Conservation (phyloP, 768 basidiomycete genomes). For the Mycena rosella region DNA sequence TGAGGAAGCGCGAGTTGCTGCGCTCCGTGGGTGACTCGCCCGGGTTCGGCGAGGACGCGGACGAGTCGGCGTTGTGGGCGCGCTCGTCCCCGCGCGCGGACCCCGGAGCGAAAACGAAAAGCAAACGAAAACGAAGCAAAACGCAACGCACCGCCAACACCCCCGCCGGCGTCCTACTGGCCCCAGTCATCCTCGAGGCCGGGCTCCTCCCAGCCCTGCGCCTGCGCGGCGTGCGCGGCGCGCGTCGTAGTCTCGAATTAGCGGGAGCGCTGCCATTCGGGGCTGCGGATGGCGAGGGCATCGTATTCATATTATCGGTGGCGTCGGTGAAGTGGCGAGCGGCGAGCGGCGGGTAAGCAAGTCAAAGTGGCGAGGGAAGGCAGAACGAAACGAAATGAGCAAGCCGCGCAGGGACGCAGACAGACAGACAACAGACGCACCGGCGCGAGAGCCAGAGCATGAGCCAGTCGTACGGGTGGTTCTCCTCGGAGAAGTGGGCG, state of each 20-base stretch:
- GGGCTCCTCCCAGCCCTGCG: conserved; percentile 59
- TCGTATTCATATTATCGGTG: too few species aligned
- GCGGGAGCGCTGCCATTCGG: conserved; percentile 90
- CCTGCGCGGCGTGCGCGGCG: conserved; percentile 72
- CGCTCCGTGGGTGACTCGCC: conserved; percentile 32
- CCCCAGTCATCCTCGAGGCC: conserved; percentile 30
- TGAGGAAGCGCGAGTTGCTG: conserved; percentile 72
- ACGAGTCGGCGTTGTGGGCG: neutral
- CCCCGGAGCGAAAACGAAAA: too few species aligned
- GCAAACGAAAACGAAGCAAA: too few species aligned
- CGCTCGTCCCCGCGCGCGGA: neutral
- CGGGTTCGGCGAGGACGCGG: neutral
- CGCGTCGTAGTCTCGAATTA: conserved; percentile 92
- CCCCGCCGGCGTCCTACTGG: too few species aligned
- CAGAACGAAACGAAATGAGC: too few species aligned
- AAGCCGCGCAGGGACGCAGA: too few species aligned
- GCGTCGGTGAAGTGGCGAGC: too few species aligned
- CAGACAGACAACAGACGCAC: conserved; percentile 8
- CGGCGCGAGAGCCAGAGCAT: conserved; percentile 91
- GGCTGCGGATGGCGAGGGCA: conserved; percentile 32
- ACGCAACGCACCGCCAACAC: too few species aligned
- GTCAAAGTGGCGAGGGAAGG: too few species aligned
- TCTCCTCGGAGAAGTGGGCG: conserved; percentile 89
- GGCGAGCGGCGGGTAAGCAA: too few species aligned
- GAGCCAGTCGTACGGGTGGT: conserved; percentile 91